phyloP scores from a whole-genome alignment of 768 basidiomycete species.

The Gymnopilus dilepis region DNA sequence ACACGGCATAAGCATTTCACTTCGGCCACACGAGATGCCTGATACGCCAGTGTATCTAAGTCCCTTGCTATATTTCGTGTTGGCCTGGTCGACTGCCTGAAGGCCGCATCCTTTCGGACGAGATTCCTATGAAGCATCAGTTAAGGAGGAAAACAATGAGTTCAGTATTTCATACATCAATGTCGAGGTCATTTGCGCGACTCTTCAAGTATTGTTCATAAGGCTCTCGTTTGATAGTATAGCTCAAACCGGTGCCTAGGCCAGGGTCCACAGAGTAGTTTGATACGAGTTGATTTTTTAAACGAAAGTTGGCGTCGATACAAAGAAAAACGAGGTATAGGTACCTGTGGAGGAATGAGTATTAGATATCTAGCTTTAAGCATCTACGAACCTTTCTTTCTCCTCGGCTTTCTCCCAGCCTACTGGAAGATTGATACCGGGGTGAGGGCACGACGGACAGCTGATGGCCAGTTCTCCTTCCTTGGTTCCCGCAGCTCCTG shows the following conservation, averaged over 20 bases:
- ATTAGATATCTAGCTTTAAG: not conserved
- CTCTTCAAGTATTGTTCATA: constrained; percentile 11
- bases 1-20: not conserved
- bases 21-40: not conserved
- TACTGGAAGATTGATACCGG: constrained; percentile 11
- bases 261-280: constrained; percentile 11
- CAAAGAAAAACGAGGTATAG: not conserved
- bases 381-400: not conserved
- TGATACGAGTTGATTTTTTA: constrained; percentile 16
- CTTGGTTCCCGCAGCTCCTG: not conserved
- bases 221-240: not conserved
- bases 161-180: not conserved
- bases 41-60: not conserved
- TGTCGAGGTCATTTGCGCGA: not conserved
- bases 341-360: not conserved
- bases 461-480: not conserved
- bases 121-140: not conserved
- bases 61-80: not conserved
- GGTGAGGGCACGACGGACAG: constrained; percentile 5
- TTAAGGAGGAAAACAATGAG: not conserved
- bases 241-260: not conserved
- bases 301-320: constrained; percentile 10
- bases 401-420: not conserved
- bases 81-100: not conserved
- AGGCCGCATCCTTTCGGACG: not conserved